phyloP scores from a whole-genome alignment of 2,329 filamentous ascomycete genomes.

The Aspergillus novoparasiticus region DNA sequence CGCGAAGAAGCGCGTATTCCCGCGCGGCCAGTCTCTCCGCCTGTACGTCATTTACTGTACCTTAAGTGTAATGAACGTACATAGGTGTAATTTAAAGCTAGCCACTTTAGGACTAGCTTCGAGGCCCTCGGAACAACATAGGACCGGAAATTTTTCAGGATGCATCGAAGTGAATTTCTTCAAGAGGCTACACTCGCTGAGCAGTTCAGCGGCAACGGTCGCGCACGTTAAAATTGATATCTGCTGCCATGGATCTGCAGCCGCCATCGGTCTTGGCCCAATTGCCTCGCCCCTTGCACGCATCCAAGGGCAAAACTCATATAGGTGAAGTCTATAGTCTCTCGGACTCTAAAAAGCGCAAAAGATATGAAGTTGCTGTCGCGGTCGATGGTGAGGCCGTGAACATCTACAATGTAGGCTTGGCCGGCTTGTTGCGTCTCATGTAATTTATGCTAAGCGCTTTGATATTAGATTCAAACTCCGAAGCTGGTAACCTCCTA shows the following conservation, averaged over 20 bases:
- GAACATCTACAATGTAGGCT: conserved; percentile 62
- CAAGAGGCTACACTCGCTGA: neutral
- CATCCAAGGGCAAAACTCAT: conserved; percentile 42
- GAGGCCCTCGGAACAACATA: conserved; percentile 30
- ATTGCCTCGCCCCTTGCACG: conserved; percentile 48
- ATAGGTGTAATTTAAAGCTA: neutral
- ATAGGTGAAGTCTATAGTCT: conserved; percentile 56
- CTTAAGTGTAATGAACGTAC: neutral
- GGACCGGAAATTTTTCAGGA: conserved; percentile 42
- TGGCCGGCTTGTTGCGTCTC: neutral
- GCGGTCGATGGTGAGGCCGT: conserved; percentile 63
- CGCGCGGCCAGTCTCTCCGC: conserved; percentile 11
- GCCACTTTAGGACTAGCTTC: neutral
- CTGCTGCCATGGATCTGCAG: conserved; percentile 45
- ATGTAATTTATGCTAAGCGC: neutral
- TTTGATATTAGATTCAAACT: conserved; percentile 55
- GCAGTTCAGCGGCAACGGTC: conserved; percentile 18
- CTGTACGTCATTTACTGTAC: conserved; percentile 22
- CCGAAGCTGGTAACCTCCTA: conserved; percentile 63
- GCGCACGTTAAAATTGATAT: conserved; percentile 3
- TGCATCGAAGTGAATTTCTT: conserved; percentile 25
- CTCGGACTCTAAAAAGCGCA: conserved; percentile 59
- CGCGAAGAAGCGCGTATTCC: conserved; percentile 26
- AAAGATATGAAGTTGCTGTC: conserved; percentile 63
- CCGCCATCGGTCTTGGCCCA: conserved; percentile 48